Evolutionary conservation across 1,284 basidiomycete species (phyloP).

Genomic region (Cutaneotrichosporon arboriforme): DNA sequence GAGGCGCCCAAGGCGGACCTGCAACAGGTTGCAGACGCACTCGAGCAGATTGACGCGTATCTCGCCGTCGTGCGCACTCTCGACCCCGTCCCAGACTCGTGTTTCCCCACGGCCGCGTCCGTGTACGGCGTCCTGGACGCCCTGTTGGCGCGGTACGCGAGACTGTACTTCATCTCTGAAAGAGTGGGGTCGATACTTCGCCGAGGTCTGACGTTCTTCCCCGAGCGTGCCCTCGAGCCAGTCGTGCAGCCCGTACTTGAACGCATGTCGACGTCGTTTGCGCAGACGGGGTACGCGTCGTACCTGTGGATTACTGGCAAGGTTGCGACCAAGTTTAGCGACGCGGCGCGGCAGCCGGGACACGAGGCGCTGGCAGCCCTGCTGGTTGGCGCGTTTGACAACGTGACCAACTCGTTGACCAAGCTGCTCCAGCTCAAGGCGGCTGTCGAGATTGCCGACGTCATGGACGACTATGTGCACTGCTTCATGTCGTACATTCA

Average conservation of each 20-base stretch:
- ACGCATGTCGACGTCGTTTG: slow-evolving; percentile 72
- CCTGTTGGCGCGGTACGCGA: slow-evolving; percentile 74
- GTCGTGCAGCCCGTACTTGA: slow-evolving; percentile 67
- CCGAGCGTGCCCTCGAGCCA: slow-evolving; percentile 58
- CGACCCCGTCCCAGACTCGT: slow-evolving; percentile 71
- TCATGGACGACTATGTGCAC: slow-evolving; percentile 91
- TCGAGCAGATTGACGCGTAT: slow-evolving; percentile 87
- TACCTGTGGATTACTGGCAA: slow-evolving; percentile 95
- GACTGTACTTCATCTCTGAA: slow-evolving; percentile 73
- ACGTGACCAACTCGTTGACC: slow-evolving; percentile 65
- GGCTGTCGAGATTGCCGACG: slow-evolving; percentile 74
- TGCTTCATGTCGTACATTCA: slow-evolving; percentile 64
- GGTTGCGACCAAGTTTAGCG: slow-evolving; percentile 65
- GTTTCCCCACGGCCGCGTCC: slow-evolving; percentile 70
- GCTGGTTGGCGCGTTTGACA: slow-evolving; percentile 65
- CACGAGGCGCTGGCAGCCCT: slow-evolving; percentile 45
- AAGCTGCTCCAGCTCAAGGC: slow-evolving; percentile 61
- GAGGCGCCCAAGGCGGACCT: slow-evolving; percentile 57
- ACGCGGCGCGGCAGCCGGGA: slow-evolving; percentile 51
- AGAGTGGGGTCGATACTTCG: slow-evolving; percentile 81
- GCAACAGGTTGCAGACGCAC: slow-evolving; percentile 66
- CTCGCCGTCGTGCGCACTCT: slow-evolving; percentile 72
- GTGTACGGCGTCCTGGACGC: slow-evolving; percentile 78
- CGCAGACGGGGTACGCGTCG: slow-evolving; percentile 73
- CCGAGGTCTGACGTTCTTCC: slow-evolving; percentile 75